These are phyloP conservation scores for Hypoxylon sp. DNA, from an alignment of 2,329 filamentous ascomycete genomes.

Conservation along the genomic window DNA sequence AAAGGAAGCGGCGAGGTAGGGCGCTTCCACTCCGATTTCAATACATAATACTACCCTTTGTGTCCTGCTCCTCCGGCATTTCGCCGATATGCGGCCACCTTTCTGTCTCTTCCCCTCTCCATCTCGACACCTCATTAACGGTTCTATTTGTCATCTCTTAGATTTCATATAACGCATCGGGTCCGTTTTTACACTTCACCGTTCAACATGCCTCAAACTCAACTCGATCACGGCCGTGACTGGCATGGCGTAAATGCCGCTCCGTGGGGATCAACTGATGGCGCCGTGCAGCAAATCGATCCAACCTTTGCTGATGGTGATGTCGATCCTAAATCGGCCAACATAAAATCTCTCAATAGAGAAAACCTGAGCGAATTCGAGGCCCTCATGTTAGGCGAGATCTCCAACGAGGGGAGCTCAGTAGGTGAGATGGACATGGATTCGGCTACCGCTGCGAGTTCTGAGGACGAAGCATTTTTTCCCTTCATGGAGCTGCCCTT, in stretches of 20 bases:
- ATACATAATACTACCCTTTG: conserved; percentile 9
- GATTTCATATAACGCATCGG: neutral
- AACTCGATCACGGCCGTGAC: conserved; percentile 19
- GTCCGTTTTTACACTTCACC: neutral
- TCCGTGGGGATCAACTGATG: conserved; percentile 24
- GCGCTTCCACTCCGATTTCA: conserved; percentile 4
- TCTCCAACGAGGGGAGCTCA: conserved; percentile 27
- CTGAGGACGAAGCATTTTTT: conserved; percentile 30
- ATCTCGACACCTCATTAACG: neutral
- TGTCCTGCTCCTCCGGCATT: conserved; percentile 5
- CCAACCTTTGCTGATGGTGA: neutral
- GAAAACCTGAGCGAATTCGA: conserved; percentile 33
- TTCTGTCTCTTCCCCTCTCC: neutral
- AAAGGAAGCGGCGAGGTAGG: conserved; percentile 4
- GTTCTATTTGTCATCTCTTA: neutral
- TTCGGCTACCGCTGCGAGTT: conserved; percentile 16
- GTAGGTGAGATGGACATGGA: conserved; percentile 23
- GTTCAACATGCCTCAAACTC: conserved; percentile 21
- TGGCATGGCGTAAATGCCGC: conserved; percentile 29
- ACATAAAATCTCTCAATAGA: conserved; percentile 16
- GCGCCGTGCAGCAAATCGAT: conserved; percentile 5
- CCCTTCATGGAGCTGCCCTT: conserved; percentile 56
- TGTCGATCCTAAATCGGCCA: conserved; percentile 12
- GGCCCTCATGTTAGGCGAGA: conserved; percentile 30
- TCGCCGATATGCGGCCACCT: conserved; percentile 10